Base-by-base conservation (phyloP, 768 basidiomycete genomes). In the Amanita phalloides region DNA sequence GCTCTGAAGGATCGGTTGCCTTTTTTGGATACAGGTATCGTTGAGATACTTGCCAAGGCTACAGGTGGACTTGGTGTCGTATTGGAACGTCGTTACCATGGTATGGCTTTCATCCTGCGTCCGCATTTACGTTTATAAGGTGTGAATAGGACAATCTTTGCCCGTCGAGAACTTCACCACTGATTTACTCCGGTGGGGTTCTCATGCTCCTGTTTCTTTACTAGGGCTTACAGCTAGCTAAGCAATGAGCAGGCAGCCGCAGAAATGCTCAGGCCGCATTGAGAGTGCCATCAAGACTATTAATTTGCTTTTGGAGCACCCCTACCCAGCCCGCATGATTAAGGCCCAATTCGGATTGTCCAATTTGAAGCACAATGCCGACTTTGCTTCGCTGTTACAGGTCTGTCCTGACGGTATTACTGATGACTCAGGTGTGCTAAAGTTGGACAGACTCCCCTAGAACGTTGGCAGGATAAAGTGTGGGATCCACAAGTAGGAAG, bases 81-180 rank as follows among this genome's bases (percentile, higher is more conserved):
- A n/a, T 72, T 97, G 32, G 93, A 97, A 62, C 93, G 96, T 65
- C 78, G 93, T 56, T 92, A 86, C 65, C 95, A 95, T 62, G 90
- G 92, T 74, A 35, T 56, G 28, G 41, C 30, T 53, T 13, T 43
- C 30, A 35, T 17, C 17, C n/a, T 32, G 8, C 6, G 20, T 28
- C 4, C 20, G 6, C 14, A 14, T 13, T 23, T 17, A 11, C 33
- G 33, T 25, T 38, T 28, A 41, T 26, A 26, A 39, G 6, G 4
- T 5, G 4, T 4, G 35, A 26, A 14, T 7, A 52, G 89, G 87
- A 86, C 14, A 61, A 77, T 42, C 92, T 90, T 71, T 90, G 6
- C 86, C 89, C 0, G 86, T 90, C 21, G 55, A 69, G 28, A 81
- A 90, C 65, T 76, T 95, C 51, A 80, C 86, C 3, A 93, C 91